Base-by-base conservation (phyloP, 2,329 filamentous ascomycete genomes). In the Tolypocladium endophyticum region DNA sequence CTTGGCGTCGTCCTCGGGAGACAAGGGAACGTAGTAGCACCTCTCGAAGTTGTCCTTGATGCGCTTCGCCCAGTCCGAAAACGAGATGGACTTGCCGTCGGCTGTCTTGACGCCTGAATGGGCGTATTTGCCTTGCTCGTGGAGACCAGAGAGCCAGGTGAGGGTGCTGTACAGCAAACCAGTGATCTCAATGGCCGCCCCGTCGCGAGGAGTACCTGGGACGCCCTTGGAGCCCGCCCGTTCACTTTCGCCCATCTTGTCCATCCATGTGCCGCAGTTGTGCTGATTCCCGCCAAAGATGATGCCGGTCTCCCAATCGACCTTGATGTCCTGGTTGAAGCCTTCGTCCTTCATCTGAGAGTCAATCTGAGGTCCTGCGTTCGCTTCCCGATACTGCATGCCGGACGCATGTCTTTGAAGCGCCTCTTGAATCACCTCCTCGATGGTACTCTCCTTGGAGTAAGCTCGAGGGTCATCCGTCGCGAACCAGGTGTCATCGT, bases 241-340 rank as follows among this genome's bases (percentile, higher is more conserved):
- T 64, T 89, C 86, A 63, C 92, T 96, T 73, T 99, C 94, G n/a
- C 94, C 94, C 94, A 99, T 99, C 82, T 99, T 99, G 80, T 99
- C 94, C 92, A 97, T 97, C 94, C 94, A 99, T 1, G 94, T 99
- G 58, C 94, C 94, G 68, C 95, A 99, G 74, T 99, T 99, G 75
- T 78, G 82, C 70, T 97, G 92, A 69, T 90, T 97, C 39, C 95
- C 94, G 59, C 95, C 94, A 69, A 95, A 96, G 60, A 99, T 87
- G 63, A 99, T 83, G 28, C 94, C 95, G 2, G 71, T 76, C 6
- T 86, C 94, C 93, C 93, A 97, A 71, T 99, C 93, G 14, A 96
- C 90, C 61, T 89, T 84, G 66, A 97, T 88, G 61, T 94, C 87
- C 64, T 96, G 90, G 69, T 97, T 86, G 79, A 99, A 99, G 0